Evolutionary conservation across 2,329 filamentous ascomycete genomes (phyloP).

Genomic region (Trichoderma atroviride): DNA sequence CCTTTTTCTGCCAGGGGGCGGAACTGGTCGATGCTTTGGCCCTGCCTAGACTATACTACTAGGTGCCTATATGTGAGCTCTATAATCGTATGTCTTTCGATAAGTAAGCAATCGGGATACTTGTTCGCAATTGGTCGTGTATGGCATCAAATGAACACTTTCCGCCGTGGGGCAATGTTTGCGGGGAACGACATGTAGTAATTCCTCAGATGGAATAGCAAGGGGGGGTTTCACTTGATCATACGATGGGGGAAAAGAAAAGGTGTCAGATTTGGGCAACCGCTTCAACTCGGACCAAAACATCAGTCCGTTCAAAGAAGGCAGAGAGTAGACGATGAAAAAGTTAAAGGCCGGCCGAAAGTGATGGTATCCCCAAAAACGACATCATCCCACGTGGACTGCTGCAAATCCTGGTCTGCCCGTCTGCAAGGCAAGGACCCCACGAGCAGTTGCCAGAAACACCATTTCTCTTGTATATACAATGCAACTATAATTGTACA

Average conservation of each 20-base stretch:
- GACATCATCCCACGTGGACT: constrained; percentile 21
- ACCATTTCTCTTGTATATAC: background rate
- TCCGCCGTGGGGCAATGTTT: background rate
- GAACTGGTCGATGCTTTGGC: background rate
- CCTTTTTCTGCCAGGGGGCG: background rate
- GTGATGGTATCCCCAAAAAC: constrained; percentile 1
- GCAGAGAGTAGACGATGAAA: background rate
- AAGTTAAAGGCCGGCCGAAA: background rate
- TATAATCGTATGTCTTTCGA: background rate
- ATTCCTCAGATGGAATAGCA: background rate
- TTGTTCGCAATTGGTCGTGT: background rate
- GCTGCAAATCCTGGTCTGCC: background rate
- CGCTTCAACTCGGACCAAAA: background rate
- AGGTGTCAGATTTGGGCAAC: background rate
- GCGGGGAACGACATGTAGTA: background rate
- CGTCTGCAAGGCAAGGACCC: background rate
- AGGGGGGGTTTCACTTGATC: background rate
- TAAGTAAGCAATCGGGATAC: constrained; percentile 1
- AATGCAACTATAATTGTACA: background rate
- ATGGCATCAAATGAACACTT: background rate
- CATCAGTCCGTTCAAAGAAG: background rate
- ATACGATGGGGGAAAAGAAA: background rate
- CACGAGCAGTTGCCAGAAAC: background rate
- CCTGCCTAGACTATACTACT: background rate
- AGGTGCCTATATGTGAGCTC: background rate